Base-by-base conservation (phyloP, 208 protist genomes). In the Trypanosoma cruzi region DNA sequence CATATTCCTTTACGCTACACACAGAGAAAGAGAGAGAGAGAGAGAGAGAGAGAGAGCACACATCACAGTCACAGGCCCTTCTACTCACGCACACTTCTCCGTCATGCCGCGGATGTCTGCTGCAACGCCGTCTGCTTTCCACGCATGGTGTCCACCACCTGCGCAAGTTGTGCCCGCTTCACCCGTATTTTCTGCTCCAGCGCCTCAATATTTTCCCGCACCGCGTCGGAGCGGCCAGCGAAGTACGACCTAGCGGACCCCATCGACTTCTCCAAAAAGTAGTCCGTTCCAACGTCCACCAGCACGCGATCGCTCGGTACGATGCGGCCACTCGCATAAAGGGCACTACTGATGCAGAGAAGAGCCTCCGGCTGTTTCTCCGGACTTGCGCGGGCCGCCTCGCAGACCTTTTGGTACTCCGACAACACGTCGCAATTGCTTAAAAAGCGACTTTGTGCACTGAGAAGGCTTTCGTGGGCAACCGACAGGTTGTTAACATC, bases 211-310 rank as follows among this genome's bases (percentile, higher is more conserved):
- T 82, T 86, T 61, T 93, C 90, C 65, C 88, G 90, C 26, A 96
- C 82, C 65, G 89, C 81, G 29, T 79, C 82, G n/a, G 88, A 86
- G 11, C 90, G 90, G 3, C 71, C 68, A 14, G 60, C 72, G 62
- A 93, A 96, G 79, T 93, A 93, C 32, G 73, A 75, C 72, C 80
- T 80, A 34, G 88, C 90, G 53, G 79, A 72, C 11, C 72, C 80
- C 77, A 92, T 89, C 22, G 85, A 79, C 77, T 89, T 77, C 77
- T 96, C 82, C 14, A 96, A 65, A 64, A 89, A 96, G 80, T 96
- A 96, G 64, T 89, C 88, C 44, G 90, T 93, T 52, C 90, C 90
- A 34, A 96, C 90, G 60, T 96, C 90, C 14, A 96, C 85, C 24
- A 96, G 63, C 24, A 96, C 90, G 59, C 72, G 82, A 55, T 92